Conservation (phyloP, 441 rosid genomes). For the Hypseocharis bilobata region DNA sequence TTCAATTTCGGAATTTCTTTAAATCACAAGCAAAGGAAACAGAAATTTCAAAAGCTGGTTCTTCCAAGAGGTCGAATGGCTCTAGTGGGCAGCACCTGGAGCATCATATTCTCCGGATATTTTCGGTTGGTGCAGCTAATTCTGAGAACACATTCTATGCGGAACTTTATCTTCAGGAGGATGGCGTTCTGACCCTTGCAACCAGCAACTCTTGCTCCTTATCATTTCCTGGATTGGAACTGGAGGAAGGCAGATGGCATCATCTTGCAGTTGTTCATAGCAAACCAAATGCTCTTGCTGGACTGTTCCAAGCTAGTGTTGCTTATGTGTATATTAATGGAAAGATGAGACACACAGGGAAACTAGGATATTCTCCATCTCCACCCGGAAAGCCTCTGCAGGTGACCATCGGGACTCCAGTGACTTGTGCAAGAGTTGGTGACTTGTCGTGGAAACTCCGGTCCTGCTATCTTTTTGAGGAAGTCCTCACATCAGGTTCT, state of each 20-base stretch:
- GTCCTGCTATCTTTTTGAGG: conserved; percentile 97
- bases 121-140: conserved; percentile 88
- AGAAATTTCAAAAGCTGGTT: conserved; percentile 49
- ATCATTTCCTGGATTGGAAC: conserved; percentile 89
- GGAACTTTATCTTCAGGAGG: conserved; percentile 94
- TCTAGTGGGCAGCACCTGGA: conserved; percentile 53
- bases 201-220: conserved; percentile 85
- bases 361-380: conserved; percentile 96
- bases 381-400: conserved; percentile 94
- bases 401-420: conserved; percentile 87
- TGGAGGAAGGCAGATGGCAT: conserved; percentile 98
- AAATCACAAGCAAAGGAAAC: conserved; percentile 54
- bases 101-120: conserved; percentile 56
- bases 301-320: conserved; percentile 97
- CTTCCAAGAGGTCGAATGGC: conserved; percentile 37
- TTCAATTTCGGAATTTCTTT: conserved; percentile 68
- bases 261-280: conserved; percentile 99
- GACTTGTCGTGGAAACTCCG: conserved; percentile 89
- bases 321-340: conserved; percentile 97
- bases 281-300: conserved; percentile 99
- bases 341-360: conserved; percentile 93
- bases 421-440: conserved; percentile 67
- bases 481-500: conserved; percentile 94
- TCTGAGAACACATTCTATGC: conserved; percentile 70
- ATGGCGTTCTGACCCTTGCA: conserved; percentile 91